A percentile compares a stretch with the other conserved stretches of the same genome.
These are phyloP conservation scores for Globisporangium alternatum DNA, from an alignment of 352 stramenopile genomes.

Conservation along the genomic window DNA sequence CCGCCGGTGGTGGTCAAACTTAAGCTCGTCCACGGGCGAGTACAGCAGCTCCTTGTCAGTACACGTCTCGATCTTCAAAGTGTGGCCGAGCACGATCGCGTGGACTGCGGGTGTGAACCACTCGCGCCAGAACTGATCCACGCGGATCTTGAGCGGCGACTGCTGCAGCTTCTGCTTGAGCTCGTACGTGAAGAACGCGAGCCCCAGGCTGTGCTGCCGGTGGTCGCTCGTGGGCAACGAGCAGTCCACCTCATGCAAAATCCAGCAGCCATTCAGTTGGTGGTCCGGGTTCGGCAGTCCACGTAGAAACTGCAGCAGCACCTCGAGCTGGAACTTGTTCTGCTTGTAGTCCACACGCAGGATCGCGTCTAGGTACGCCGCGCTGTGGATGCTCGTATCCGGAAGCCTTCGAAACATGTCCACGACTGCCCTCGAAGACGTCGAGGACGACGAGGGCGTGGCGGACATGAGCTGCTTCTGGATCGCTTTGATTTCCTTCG, in stretches of 20 bases:
- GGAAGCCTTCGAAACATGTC: slow-evolving; percentile 9
- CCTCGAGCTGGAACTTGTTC: neutral
- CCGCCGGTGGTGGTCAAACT: neutral
- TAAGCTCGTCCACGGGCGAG: neutral
- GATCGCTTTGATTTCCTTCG: slow-evolving; percentile 12
- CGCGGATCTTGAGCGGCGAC: slow-evolving; percentile 12
- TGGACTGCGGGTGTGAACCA: slow-evolving; percentile 8
- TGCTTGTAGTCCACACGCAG: slow-evolving; percentile 4
- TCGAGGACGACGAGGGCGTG: neutral
- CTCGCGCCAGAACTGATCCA: slow-evolving; percentile 13
- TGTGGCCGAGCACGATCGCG: slow-evolving; percentile 11
- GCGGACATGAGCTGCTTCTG: slow-evolving; percentile 4
- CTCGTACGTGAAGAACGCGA: slow-evolving; percentile 12
- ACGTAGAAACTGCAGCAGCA: slow-evolving; percentile 8
- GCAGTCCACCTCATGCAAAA: slow-evolving; percentile 9
- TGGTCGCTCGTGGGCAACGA: slow-evolving; percentile 5
- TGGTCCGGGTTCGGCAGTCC: slow-evolving; percentile 11
- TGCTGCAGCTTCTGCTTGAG: slow-evolving; percentile 8
- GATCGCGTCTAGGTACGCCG: slow-evolving; percentile 14
- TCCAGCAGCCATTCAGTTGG: slow-evolving; percentile 10
- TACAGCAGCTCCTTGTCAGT: slow-evolving; percentile 3
- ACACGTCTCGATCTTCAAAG: neutral
- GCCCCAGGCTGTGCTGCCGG: slow-evolving; percentile 8
- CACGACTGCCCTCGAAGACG: neutral
- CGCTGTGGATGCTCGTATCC: neutral